Conservation (phyloP, 2,329 filamentous ascomycete species). For the Aphanocladium album region DNA sequence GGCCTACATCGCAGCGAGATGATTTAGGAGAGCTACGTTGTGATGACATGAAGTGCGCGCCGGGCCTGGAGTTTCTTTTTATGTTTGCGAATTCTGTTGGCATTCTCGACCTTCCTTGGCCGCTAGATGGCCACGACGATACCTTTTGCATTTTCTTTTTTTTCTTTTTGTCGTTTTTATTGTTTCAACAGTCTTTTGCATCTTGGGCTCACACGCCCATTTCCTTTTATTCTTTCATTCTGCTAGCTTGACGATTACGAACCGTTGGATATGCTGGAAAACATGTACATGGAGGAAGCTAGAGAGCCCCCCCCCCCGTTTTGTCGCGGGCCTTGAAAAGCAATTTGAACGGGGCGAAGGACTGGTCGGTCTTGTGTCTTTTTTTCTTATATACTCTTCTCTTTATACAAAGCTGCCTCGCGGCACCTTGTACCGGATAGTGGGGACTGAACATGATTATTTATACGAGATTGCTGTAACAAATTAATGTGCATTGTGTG, state of each 20-base stretch:
- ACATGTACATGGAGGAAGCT: not conserved
- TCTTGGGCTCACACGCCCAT: not conserved
- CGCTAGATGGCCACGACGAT: conserved; percentile 7
- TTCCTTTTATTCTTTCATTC: not conserved
- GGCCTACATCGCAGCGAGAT: conserved; percentile 52
- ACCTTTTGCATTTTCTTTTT: not conserved
- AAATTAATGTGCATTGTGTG: no score
- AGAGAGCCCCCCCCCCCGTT: not conserved
- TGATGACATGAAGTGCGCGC: not conserved
- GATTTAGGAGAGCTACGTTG: conserved; percentile 35
- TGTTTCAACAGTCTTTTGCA: conserved; percentile 10
- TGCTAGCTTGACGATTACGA: not conserved
- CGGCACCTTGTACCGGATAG: conserved; percentile 35
- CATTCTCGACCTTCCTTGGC: not conserved
- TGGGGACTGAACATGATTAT: not conserved
- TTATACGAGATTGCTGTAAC: not conserved
- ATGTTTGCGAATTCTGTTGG: not conserved
- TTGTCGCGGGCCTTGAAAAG: not conserved
- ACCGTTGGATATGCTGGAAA: not conserved
- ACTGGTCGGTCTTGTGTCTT: conserved; percentile 3
- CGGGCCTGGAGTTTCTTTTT: not conserved
- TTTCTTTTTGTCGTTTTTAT: conserved; percentile 9
- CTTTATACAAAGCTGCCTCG: conserved; percentile 41
- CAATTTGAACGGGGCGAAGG: not conserved
- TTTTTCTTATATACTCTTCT: conserved; percentile 10